A percentile compares a stretch with the other conserved stretches of the same genome.
These are phyloP conservation scores for Barbarea vulgaris DNA, from an alignment of 345 rosid genomes.

Conservation along the genomic window DNA sequence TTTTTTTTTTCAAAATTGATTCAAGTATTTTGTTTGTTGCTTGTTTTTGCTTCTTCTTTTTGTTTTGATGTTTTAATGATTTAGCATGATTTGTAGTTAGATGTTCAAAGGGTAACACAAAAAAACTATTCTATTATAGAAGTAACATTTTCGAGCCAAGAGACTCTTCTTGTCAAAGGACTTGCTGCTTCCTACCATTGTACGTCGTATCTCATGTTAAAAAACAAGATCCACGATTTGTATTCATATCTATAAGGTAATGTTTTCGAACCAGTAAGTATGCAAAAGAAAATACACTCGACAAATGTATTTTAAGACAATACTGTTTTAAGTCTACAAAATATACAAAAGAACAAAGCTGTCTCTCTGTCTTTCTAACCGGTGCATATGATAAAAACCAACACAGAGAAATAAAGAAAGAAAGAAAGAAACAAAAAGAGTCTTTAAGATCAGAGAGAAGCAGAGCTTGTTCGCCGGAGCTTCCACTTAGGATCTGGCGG, in stretches of 20 bases:
- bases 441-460: conserved; percentile 50
- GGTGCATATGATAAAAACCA: conserved; percentile 9
- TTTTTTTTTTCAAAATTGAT: neutral
- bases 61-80: neutral
- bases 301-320: conserved; percentile 12
- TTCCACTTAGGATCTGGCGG: conserved; percentile 67
- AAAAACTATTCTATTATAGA: neutral
- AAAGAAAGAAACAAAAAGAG: neutral
- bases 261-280: neutral
- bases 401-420: neutral
- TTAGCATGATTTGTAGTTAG: neutral
- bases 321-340: conserved; percentile 10
- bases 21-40: neutral
- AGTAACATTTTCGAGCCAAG: neutral
- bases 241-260: neutral
- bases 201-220: neutral
- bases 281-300: conserved; percentile 15
- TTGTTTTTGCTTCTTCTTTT: neutral
- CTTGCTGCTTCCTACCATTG: neutral
- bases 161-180: neutral
- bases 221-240: neutral
- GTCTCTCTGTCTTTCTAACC: conserved; percentile 6
- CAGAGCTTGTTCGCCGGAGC: conserved; percentile 70
- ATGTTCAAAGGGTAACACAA: neutral
- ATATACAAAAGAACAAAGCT: conserved; percentile 33